Evolutionary conservation across 2,329 filamentous ascomycete genomes (phyloP).

Genomic region (Pyrenophora graminea): DNA sequence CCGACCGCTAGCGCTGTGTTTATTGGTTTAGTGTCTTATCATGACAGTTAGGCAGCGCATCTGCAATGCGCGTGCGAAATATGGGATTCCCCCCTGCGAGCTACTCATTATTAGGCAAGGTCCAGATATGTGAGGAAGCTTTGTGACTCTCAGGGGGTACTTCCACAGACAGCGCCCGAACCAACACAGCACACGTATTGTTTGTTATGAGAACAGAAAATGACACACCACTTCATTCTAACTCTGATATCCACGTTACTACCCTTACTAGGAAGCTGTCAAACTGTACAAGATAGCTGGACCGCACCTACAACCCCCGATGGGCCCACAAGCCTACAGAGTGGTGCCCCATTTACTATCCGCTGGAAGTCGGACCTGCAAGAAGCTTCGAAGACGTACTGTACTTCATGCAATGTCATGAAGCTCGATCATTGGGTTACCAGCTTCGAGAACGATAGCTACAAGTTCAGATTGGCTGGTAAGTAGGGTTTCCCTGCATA

Average conservation of each 20-base stretch:
- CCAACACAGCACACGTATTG: background rate
- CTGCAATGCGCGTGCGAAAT: background rate
- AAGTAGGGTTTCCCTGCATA: conserved; percentile 5
- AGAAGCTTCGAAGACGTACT: conserved; percentile 12
- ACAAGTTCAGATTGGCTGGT: conserved; percentile 20
- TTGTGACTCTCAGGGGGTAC: background rate
- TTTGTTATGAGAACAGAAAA: background rate
- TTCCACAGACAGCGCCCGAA: background rate
- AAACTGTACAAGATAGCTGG: conserved; percentile 22
- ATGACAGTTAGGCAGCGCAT: background rate
- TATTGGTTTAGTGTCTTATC: conserved; percentile 2
- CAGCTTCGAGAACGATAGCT: conserved; percentile 14
- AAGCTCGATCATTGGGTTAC: conserved; percentile 25
- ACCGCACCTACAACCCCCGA: conserved; percentile 23
- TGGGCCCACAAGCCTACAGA: conserved; percentile 19
- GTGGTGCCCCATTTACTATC: conserved; percentile 16
- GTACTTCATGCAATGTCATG: conserved; percentile 11
- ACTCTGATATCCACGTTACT: conserved; percentile 6
- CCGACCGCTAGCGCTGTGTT: background rate
- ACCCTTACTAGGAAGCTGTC: conserved; percentile 14
- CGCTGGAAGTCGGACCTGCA: conserved; percentile 18
- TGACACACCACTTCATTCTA: conserved; percentile 6
- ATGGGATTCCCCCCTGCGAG: background rate
- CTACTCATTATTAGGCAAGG: background rate
- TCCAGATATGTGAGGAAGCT: background rate